Evolutionary conservation across 768 basidiomycete species (phyloP).

Genomic region (Russula sp.): DNA sequence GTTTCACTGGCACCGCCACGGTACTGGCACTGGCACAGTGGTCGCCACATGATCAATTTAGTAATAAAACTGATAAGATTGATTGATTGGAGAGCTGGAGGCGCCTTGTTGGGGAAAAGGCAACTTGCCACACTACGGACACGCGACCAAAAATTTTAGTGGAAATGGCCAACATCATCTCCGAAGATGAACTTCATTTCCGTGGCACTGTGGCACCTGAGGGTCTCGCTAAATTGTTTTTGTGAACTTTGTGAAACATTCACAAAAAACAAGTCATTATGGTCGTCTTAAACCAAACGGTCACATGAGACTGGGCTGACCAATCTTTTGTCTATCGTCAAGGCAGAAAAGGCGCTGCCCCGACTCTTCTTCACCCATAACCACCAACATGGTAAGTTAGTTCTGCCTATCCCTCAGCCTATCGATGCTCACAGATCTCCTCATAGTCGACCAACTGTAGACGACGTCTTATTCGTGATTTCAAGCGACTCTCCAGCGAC

Average conservation of each 20-base stretch:
- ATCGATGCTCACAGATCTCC: neutral
- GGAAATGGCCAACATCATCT: neutral
- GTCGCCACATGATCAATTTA: neutral
- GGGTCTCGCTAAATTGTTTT: neutral
- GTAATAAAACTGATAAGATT: neutral
- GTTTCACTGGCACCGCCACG: neutral
- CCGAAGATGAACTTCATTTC: neutral
- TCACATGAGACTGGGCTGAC: conserved; percentile 14
- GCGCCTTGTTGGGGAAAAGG: neutral
- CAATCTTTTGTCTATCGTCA: neutral
- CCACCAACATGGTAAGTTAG: conserved; percentile 21
- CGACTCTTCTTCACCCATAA: conserved; percentile 10
- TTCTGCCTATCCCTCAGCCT: neutral
- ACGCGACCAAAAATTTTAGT: neutral
- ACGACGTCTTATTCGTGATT: conserved; percentile 94
- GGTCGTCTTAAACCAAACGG: neutral
- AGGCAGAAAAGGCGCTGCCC: conserved; percentile 17
- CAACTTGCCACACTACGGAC: neutral
- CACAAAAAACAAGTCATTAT: neutral
- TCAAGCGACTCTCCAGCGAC: conserved; percentile 91
- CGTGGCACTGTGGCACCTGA: neutral
- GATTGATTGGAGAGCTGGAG: too few relatives aligned
- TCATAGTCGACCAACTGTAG: conserved; percentile 86
- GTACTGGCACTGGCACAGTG: too few relatives aligned
- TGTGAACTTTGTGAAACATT: neutral